Evolutionary conservation across 805 yeast species (phyloP).

Genomic region (Blastobotrys attinorum): DNA sequence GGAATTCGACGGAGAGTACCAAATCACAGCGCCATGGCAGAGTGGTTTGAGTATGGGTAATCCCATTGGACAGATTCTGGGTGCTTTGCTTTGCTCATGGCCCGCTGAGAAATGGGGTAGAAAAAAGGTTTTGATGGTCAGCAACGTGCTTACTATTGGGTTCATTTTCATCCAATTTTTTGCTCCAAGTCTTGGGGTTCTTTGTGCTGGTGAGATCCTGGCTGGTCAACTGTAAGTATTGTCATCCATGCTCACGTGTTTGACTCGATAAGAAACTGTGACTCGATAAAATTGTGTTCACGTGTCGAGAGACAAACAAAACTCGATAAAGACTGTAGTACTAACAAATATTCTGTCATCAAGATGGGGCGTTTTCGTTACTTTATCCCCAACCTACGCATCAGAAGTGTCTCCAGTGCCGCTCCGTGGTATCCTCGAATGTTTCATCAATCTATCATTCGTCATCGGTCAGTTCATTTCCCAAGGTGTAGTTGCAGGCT

Average conservation of each 20-base stretch:
- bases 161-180: constrained; percentile 46
- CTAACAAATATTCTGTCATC: too few species aligned
- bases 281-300: too few species aligned
- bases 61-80: constrained; percentile 38
- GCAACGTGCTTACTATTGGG: constrained; percentile 30
- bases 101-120: constrained; percentile 41
- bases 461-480: constrained; percentile 51
- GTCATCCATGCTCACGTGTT: too few species aligned
- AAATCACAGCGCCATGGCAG: constrained; percentile 25
- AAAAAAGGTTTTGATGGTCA: constrained; percentile 34
- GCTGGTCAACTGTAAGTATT: constrained; percentile 35
- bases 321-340: too few species aligned
- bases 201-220: constrained; percentile 34
- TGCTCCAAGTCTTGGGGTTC: constrained; percentile 33
- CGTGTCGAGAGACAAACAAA: too few species aligned
- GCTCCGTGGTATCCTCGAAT: constrained; percentile 44
- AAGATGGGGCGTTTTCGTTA: constrained; percentile 55
- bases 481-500: constrained; percentile 44
- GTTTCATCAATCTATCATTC: constrained; percentile 48
- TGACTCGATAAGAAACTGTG: too few species aligned
- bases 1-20: constrained; percentile 14
- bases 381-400: constrained; percentile 47
- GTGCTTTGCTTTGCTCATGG: constrained; percentile 38
- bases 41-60: constrained; percentile 23
- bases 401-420: constrained; percentile 49